Conservation (phyloP, 805 yeast species). For the Kluyveromyces lactis region DNA sequence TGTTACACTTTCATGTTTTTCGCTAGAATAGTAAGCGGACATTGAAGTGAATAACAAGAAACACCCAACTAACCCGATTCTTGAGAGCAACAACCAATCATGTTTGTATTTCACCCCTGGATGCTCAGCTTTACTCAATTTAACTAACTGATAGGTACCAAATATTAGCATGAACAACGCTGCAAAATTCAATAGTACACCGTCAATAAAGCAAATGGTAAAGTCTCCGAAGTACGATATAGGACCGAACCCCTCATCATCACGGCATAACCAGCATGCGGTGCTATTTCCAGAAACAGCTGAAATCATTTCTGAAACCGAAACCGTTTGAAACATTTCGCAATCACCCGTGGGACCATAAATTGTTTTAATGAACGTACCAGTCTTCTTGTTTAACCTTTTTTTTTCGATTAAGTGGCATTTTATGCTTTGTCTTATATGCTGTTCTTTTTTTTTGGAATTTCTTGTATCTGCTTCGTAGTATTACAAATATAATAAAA, state of each 20-base stretch:
- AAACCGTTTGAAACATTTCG: no score
- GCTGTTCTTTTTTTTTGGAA: no score
- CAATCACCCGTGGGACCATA: no score
- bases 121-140: constrained; percentile 16
- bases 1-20: constrained; percentile 16
- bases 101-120: constrained; percentile 30
- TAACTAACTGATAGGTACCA: constrained; percentile 34
- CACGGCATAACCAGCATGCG: constrained; percentile 19
- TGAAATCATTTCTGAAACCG: no score
- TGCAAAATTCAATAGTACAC: constrained; percentile 35
- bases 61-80: constrained; percentile 27
- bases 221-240: constrained; percentile 43
- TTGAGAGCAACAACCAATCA: constrained; percentile 30
- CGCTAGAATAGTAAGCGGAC: constrained; percentile 5
- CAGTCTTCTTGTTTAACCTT: no score
- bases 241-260: constrained; percentile 37
- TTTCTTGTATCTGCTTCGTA: no score
- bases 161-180: constrained; percentile 36
- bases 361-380: no score
- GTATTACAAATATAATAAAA: no score
- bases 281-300: background rate
- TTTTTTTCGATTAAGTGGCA: no score
- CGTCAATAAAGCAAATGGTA: constrained; percentile 53
- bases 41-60: constrained; percentile 26
- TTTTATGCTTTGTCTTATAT: no score